Percentiles rank a stretch among this genome's conserved stretches.
phyloP scores from a whole-genome alignment of 768 basidiomycete genomes.

The Kwoniella bestiolae region DNA sequence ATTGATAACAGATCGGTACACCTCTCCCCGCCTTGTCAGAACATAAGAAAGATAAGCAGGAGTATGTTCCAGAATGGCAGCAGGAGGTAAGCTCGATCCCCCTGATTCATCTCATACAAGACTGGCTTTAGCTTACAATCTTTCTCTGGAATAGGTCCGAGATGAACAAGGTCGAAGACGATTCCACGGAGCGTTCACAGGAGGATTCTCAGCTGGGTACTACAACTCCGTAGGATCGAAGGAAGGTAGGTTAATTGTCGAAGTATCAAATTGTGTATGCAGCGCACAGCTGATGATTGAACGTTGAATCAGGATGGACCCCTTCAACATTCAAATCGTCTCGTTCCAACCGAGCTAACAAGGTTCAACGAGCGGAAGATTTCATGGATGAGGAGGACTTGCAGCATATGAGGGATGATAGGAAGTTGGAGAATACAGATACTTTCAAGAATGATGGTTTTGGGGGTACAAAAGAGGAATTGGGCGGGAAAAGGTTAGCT shows the following conservation, averaged over 20 bases:
- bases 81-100: constrained; percentile 77
- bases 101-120: constrained; percentile 28
- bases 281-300: constrained; percentile 3
- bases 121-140: constrained; percentile 35
- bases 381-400: constrained; percentile 99
- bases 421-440: constrained; percentile 76
- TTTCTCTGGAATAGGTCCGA: constrained; percentile 65
- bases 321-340: constrained; percentile 93
- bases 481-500: constrained; percentile 58
- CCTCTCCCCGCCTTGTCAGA: constrained; percentile 86
- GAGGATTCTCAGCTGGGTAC: constrained; percentile 96
- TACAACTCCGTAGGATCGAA: constrained; percentile 95
- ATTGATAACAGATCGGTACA: constrained; percentile 75
- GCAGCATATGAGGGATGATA: constrained; percentile 74
- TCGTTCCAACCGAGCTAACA: constrained; percentile 65
- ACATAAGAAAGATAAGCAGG: constrained; percentile 81
- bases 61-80: constrained; percentile 97
- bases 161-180: constrained; percentile 91
- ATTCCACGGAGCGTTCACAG: constrained; percentile 97
- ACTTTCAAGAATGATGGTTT: constrained; percentile 68
- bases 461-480: constrained; percentile 61
- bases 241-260: constrained; percentile 77
- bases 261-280: too few relatives aligned
- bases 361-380: constrained; percentile 69
- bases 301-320: constrained; percentile 74